These are phyloP conservation scores for Astrocystis sublimbata DNA, from an alignment of 495 filamentous ascomycete genomes.

Conservation along the genomic window DNA sequence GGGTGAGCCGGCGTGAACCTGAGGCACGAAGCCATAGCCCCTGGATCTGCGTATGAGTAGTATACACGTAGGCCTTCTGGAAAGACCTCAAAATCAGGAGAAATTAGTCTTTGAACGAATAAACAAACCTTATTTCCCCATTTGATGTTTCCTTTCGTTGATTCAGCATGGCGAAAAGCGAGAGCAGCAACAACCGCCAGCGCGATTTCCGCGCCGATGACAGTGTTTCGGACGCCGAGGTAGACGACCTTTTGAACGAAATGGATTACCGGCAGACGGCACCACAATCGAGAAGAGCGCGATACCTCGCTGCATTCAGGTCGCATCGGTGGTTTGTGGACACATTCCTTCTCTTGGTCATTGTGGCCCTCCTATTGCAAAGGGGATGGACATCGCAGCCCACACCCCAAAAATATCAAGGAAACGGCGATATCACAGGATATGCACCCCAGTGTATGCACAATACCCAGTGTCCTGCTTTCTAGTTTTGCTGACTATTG, in stretches of 20 bases:
- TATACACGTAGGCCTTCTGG: too few relatives aligned
- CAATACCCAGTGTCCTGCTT: neutral
- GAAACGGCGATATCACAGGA: neutral
- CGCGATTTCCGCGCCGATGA: neutral
- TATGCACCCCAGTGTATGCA: neutral
- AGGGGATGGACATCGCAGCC: slow-evolving; percentile 20
- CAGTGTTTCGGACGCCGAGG: neutral
- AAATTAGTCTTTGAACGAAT: neutral
- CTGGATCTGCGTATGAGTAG: neutral
- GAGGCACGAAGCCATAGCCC: neutral
- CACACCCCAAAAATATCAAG: neutral
- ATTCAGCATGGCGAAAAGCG: neutral
- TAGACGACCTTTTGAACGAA: slow-evolving; percentile 17
- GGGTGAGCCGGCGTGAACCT: neutral
- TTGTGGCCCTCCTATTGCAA: slow-evolving; percentile 35
- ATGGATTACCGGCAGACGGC: slow-evolving; percentile 26
- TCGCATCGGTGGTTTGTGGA: slow-evolving; percentile 37
- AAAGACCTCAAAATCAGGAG: neutral
- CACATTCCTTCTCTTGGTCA: slow-evolving; percentile 33
- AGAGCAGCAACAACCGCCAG: neutral
- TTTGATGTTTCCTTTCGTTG: neutral
- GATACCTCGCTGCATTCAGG: slow-evolving; percentile 18
- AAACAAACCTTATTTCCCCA: too few relatives aligned
- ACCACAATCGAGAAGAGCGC: slow-evolving; percentile 3
- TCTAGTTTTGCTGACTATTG: neutral